Percentiles rank a stretch among this genome's conserved stretches.
These are phyloP conservation scores for Boletus rufocinnamomeus DNA, from an alignment of 768 basidiomycete genomes.

Conservation along the genomic window DNA sequence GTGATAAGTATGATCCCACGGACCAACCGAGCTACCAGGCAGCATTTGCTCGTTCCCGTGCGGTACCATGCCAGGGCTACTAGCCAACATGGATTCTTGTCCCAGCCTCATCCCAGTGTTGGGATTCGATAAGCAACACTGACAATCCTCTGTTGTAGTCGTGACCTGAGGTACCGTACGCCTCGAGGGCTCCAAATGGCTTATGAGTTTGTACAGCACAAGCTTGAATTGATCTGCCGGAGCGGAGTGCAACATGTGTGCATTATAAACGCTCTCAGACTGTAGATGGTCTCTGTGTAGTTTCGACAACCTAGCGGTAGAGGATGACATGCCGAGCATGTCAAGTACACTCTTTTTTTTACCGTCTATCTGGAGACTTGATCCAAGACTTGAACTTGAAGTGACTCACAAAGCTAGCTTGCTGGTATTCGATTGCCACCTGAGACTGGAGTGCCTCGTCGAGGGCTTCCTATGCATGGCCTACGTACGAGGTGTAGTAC, in stretches of 20 bases:
- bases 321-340: slow-evolving; percentile 5
- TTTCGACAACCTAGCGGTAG: slow-evolving; percentile 57
- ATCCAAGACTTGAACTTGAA: slow-evolving; percentile 87
- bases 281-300: slow-evolving; percentile 79
- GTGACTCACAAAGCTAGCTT: slow-evolving; percentile 81
- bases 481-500: slow-evolving; percentile 74
- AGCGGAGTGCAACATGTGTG: slow-evolving; percentile 86
- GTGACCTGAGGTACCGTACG: slow-evolving; percentile 84
- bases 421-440: slow-evolving; percentile 63
- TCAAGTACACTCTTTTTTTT: neutral
- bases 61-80: no score
- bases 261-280: slow-evolving; percentile 75
- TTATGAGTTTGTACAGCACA: slow-evolving; percentile 94
- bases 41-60: no score
- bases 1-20: no score
- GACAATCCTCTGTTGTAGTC: slow-evolving; percentile 94
- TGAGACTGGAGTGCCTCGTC: slow-evolving; percentile 60
- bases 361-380: slow-evolving; percentile 79
- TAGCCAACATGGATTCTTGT: no score
- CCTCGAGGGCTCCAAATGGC: slow-evolving; percentile 81
- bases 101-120: no score
- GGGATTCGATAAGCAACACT: no score
- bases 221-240: slow-evolving; percentile 95
- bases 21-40: no score
- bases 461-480: slow-evolving; percentile 79